Evolutionary conservation across 129 eudicot species (phyloP).

Genomic region (Dittrichia graveolens): DNA sequence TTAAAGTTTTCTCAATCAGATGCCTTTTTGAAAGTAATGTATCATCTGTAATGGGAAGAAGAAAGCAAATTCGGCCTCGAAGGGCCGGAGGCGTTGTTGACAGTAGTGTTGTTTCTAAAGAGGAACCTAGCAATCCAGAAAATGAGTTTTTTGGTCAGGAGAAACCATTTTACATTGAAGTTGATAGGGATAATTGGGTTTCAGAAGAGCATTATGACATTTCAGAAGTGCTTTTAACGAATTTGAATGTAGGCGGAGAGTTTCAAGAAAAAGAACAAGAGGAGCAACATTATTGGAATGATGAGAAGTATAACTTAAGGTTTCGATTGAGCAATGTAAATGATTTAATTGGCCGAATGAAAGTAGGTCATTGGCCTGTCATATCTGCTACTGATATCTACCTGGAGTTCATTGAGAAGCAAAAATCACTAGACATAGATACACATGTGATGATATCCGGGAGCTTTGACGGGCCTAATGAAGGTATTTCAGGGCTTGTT

Average conservation of each 20-base stretch:
- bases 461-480: slow-evolving; percentile 78
- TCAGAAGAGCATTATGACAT: slow-evolving; percentile 64
- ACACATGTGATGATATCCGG: slow-evolving; percentile 56
- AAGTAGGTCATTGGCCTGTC: slow-evolving; percentile 67
- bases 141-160: slow-evolving; percentile 29
- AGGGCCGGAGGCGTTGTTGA: slow-evolving; percentile 52
- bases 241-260: slow-evolving; percentile 53
- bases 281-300: slow-evolving; percentile 43
- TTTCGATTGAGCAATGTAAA: slow-evolving; percentile 60
- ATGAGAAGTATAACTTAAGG: slow-evolving; percentile 53
- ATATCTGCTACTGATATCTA: slow-evolving; percentile 45
- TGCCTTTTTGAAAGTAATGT: slow-evolving; percentile 20
- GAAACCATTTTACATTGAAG: slow-evolving; percentile 53
- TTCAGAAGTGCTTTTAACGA: slow-evolving; percentile 67
- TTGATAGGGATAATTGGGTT: slow-evolving; percentile 67
- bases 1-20: slow-evolving; percentile 1
- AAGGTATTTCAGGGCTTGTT: slow-evolving; percentile 85
- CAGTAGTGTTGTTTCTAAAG: slow-evolving; percentile 28
- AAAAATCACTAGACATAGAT: slow-evolving; percentile 41
- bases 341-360: slow-evolving; percentile 47
- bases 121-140: slow-evolving; percentile 28
- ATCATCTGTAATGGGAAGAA: slow-evolving; percentile 64
- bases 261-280: slow-evolving; percentile 37
- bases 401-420: slow-evolving; percentile 57
- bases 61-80: slow-evolving; percentile 68